These are phyloP conservation scores for Colletotrichum graminicola DNA, from an alignment of 2,329 filamentous ascomycete species.

Conservation along the genomic window DNA sequence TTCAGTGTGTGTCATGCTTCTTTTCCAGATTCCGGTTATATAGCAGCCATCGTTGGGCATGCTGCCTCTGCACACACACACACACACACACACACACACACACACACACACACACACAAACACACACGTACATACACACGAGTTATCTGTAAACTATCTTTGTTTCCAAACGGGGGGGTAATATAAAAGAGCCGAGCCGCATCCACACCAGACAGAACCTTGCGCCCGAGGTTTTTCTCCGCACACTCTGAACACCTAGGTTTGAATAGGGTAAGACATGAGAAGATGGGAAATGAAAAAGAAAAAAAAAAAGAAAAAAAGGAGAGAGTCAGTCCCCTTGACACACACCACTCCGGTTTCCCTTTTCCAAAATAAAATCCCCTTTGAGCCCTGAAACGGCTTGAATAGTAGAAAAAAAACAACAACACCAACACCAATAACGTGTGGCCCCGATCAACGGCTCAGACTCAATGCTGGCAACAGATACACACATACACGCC, in stretches of 20 bases:
- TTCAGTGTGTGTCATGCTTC: neutral
- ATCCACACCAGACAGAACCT: slow-evolving; percentile 5
- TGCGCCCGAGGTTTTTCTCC: slow-evolving; percentile 2
- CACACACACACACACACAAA: neutral
- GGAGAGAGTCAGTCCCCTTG: neutral
- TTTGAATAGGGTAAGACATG: slow-evolving; percentile 2
- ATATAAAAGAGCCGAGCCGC: slow-evolving; percentile 6
- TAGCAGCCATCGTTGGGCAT: neutral
- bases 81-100: neutral
- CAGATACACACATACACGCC: slow-evolving; percentile 8
- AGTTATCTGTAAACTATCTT: neutral
- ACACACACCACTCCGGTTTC: slow-evolving; percentile 21
- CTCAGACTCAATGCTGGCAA: neutral
- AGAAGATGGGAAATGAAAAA: slow-evolving; percentile 1
- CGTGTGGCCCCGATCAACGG: neutral
- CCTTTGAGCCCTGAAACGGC: neutral
- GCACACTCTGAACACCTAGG: slow-evolving; percentile 32
- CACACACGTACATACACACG: neutral
- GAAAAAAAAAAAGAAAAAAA: neutral
- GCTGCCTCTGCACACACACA: neutral
- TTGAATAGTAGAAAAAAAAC: slow-evolving; percentile 18
- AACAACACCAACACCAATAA: neutral
- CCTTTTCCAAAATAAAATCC: slow-evolving; percentile 10
- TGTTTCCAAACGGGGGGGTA: neutral
- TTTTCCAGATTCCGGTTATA: neutral